A percentile compares a stretch with the other conserved stretches of the same genome.
phyloP scores from a whole-genome alignment of 306 rosid genomes.

The Elaeagnus macrophylla region DNA sequence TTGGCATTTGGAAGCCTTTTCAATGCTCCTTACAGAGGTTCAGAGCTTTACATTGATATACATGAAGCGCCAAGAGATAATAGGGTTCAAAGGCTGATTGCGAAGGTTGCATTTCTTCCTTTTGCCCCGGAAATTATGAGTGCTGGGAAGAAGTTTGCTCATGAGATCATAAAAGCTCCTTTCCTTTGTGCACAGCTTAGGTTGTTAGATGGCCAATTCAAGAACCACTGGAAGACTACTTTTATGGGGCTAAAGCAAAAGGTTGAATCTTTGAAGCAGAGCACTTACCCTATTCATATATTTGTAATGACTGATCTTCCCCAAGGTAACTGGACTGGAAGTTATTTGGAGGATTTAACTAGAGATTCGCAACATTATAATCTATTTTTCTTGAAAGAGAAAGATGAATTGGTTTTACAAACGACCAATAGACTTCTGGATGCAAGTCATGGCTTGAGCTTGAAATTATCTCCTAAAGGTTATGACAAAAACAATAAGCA shows the following conservation, averaged over 20 bases:
- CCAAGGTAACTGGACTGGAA: constrained; percentile 56
- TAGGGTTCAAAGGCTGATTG: constrained; percentile 41
- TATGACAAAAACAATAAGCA: constrained; percentile 26
- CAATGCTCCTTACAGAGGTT: constrained; percentile 64
- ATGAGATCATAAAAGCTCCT: constrained; percentile 43
- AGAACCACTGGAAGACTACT: constrained; percentile 75
- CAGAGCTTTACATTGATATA: constrained; percentile 55
- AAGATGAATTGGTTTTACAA: constrained; percentile 36
- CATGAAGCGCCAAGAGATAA: constrained; percentile 45
- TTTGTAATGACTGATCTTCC: constrained; percentile 94
- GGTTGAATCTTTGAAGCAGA: constrained; percentile 39
- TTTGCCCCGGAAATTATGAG: constrained; percentile 55
- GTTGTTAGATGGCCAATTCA: constrained; percentile 84
- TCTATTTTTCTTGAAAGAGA: constrained; percentile 47
- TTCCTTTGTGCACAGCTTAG: constrained; percentile 85
- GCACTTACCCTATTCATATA: constrained; percentile 42
- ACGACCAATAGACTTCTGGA: constrained; percentile 44
- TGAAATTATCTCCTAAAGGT: constrained; percentile 17
- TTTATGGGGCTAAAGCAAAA: constrained; percentile 46
- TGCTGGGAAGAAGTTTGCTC: constrained; percentile 49
- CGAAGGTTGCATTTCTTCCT: constrained; percentile 48
- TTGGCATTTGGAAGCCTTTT: constrained; percentile 94
- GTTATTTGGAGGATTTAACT: constrained; percentile 60
- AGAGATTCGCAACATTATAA: constrained; percentile 35
- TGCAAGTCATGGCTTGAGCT: constrained; percentile 43